These are phyloP conservation scores for Punica granatum DNA, from an alignment of 345 rosid species.

Conservation along the genomic window DNA sequence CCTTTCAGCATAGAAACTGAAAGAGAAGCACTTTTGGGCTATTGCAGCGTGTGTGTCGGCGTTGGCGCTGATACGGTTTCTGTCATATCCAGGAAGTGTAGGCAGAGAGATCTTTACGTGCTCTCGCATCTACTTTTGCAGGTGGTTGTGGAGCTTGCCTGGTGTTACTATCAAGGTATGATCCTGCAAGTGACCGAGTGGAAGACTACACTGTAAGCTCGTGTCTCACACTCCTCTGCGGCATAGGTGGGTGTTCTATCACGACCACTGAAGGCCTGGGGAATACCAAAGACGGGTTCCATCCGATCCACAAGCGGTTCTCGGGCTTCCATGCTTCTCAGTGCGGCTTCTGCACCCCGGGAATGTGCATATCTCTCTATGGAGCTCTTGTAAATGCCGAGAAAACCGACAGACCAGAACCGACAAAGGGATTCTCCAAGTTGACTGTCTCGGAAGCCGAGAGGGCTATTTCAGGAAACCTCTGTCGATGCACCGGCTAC, in stretches of 20 bases:
- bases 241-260: slow-evolving; percentile 66
- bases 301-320: slow-evolving; percentile 70
- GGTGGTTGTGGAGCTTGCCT: slow-evolving; percentile 96
- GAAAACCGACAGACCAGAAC: slow-evolving; percentile 32
- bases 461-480: slow-evolving; percentile 62
- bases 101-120: background rate
- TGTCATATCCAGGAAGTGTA: background rate
- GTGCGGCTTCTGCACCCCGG: slow-evolving; percentile 93
- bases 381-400: slow-evolving; percentile 70
- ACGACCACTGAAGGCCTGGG: slow-evolving; percentile 88
- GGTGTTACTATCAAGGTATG: slow-evolving; percentile 62
- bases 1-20: background rate
- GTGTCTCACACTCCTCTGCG: slow-evolving; percentile 80
- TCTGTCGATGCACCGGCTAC: slow-evolving; percentile 94
- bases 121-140: slow-evolving; percentile 18
- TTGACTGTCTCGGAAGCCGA: slow-evolving; percentile 69
- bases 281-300: slow-evolving; percentile 68
- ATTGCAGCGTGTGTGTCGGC: too few species aligned
- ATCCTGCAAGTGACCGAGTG: slow-evolving; percentile 39
- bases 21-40: background rate
- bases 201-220: slow-evolving; percentile 60
- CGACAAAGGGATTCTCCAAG: slow-evolving; percentile 51
- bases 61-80: background rate
- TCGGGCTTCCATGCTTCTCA: slow-evolving; percentile 86
- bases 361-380: slow-evolving; percentile 77